Base-by-base conservation (phyloP, 2,329 filamentous ascomycete genomes). In the Alternaria novae-zelandiae region DNA sequence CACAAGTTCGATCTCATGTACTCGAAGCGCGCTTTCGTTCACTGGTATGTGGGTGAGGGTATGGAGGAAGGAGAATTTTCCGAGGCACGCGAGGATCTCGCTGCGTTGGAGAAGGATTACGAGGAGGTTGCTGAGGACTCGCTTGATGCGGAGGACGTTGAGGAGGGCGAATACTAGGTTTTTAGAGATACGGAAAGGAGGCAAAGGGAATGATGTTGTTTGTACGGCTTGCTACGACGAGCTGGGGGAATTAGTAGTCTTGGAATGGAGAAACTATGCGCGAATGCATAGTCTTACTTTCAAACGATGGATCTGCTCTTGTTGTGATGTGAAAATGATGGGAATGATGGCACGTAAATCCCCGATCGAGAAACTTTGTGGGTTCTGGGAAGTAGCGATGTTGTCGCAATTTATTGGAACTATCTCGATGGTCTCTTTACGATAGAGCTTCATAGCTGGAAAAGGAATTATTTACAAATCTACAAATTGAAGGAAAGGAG, bases 11-110 rank as follows among this genome's bases (percentile, higher is more conserved):
- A 91, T 74, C 89, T 91, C 74, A 91, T 91, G 90, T 91, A 91
- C 86, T 89, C 86, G 83, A 91, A 91, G 87, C 89, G 90, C 70
- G 89, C 90, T 64, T 91, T 92, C 74, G 89, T 91, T 49, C 89
- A 92, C 83, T 91, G 90, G 90, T 92, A 92, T 71, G 92, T 96
- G 57, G 92, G 92, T 70, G 92, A 96, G 84, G 92, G 92, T 83
- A 96, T 96, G 92, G 92, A 96, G 84, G 92, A 96, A 81, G 92
- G 92, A 74, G 92, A 96, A 82, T 96, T 96, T 84, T 91, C 90
- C 67, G 92, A 96, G 82, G 92, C 92, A 66, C 90, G 92, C 72
- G 92, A 96, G 84, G 92, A 96, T 80, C 85, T 96, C 65, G 92
- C 92, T 67, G 92, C 92, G 51, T 85, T 96, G 32, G 92, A 95